Evolutionary conservation across 805 yeast genomes (phyloP).

Genomic region (Ogataea angusta): DNA sequence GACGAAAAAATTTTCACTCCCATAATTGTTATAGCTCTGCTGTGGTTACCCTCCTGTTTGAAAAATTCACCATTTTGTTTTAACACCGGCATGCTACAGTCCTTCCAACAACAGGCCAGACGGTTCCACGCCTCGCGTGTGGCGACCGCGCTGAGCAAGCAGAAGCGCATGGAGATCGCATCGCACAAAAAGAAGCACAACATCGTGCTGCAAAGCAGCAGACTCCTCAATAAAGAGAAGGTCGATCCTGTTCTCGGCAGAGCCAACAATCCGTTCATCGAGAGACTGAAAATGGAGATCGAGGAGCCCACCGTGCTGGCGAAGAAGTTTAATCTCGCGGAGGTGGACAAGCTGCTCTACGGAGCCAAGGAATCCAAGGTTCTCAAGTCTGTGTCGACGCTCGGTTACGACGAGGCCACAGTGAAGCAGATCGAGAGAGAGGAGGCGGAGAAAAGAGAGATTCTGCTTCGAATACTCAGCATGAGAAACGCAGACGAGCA

Average conservation of each 20-base stretch:
- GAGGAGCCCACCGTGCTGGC: conserved; percentile 64
- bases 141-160: conserved; percentile 12
- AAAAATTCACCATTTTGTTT: background rate
- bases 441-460: conserved; percentile 61
- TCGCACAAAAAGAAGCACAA: conserved; percentile 19
- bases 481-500: conserved; percentile 64
- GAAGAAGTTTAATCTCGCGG: conserved; percentile 53
- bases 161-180: conserved; percentile 12
- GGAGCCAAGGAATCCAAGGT: conserved; percentile 71
- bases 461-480: conserved; percentile 66
- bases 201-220: conserved; percentile 15
- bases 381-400: conserved; percentile 28
- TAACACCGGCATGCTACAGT: background rate
- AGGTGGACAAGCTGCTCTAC: conserved; percentile 70
- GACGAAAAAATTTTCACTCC: conserved; percentile 4
- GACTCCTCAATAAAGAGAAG: conserved; percentile 26
- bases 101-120: conserved; percentile 5
- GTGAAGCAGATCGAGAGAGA: conserved; percentile 27
- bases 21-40: background rate
- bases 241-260: conserved; percentile 88
- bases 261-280: conserved; percentile 60
- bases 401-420: conserved; percentile 22
- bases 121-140: conserved; percentile 13
- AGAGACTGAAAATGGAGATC: conserved; percentile 62
- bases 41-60: conserved; percentile 1